Conservation (phyloP, 2,329 filamentous ascomycete species). For the Hypoxylon sp. region DNA sequence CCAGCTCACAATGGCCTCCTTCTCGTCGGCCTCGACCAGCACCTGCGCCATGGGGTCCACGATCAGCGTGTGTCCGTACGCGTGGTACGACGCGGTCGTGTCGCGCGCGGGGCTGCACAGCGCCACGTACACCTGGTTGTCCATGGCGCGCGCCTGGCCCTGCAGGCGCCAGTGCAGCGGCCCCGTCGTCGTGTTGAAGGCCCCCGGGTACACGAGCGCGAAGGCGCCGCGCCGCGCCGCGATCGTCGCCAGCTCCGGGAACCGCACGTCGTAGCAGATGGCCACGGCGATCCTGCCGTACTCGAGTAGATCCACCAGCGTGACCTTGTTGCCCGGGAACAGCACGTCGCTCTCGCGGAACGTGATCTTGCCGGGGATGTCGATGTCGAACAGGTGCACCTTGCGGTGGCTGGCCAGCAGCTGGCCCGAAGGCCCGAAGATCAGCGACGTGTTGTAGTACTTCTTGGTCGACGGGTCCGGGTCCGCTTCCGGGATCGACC, state of each 20-base stretch:
- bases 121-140: conserved; percentile 95
- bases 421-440: conserved; percentile 83
- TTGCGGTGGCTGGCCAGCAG: conserved; percentile 93
- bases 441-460: conserved; percentile 92
- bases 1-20: conserved; percentile 81
- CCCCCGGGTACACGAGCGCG: conserved; percentile 91
- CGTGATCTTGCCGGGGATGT: conserved; percentile 93
- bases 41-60: conserved; percentile 89
- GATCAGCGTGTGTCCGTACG: conserved; percentile 92
- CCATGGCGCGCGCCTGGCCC: conserved; percentile 85
- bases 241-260: conserved; percentile 92
- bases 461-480: conserved; percentile 66
- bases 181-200: conserved; percentile 95
- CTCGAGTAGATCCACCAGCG: conserved; percentile 86
- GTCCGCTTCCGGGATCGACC: conserved; percentile 90
- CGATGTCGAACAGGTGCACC: conserved; percentile 96
- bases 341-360: conserved; percentile 94
- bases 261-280: conserved; percentile 98
- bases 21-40: conserved; percentile 82
- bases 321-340: conserved; percentile 86
- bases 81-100: conserved; percentile 82
- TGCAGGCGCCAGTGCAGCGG: conserved; percentile 91
- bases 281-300: conserved; percentile 90
- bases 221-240: conserved; percentile 91
- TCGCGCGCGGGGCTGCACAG: conserved; percentile 93